Conservation (phyloP, 1,139 yeast species). For the Magnusiomyces sp. region DNA sequence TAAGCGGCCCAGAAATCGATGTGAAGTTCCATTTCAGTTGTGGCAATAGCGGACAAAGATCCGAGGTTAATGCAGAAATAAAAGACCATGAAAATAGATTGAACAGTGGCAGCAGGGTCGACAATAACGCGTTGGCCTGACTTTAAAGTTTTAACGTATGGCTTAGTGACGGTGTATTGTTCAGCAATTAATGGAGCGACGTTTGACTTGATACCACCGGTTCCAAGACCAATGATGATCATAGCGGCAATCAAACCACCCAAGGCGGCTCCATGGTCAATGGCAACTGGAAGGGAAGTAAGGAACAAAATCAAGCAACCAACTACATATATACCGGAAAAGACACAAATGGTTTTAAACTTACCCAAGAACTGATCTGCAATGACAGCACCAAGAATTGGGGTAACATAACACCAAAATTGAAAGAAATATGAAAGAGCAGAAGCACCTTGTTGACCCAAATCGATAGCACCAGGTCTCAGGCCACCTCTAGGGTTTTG, state of each 20-base stretch:
- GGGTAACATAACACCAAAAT: slow-evolving; percentile 78
- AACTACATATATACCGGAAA: slow-evolving; percentile 49
- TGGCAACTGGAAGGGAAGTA: slow-evolving; percentile 61
- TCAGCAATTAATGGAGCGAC: slow-evolving; percentile 75
- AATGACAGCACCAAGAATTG: slow-evolving; percentile 66
- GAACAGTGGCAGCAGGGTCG: slow-evolving; percentile 63
- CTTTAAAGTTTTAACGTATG: slow-evolving; percentile 50
- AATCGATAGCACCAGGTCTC: slow-evolving; percentile 51
- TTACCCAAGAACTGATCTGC: slow-evolving; percentile 73
- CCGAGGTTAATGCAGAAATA: slow-evolving; percentile 79
- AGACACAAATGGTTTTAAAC: slow-evolving; percentile 56
- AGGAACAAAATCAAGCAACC: slow-evolving; percentile 59
- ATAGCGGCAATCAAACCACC: slow-evolving; percentile 52
- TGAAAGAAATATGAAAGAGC: slow-evolving; percentile 50
- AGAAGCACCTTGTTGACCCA: slow-evolving; percentile 59
- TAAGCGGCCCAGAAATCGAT: slow-evolving; percentile 76
- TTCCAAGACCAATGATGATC: slow-evolving; percentile 38
- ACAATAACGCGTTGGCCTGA: slow-evolving; percentile 61
- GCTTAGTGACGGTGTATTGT: slow-evolving; percentile 52
- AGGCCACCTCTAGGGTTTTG: slow-evolving; percentile 36
- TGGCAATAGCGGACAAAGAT: slow-evolving; percentile 67
- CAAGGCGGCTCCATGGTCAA: slow-evolving; percentile 39
- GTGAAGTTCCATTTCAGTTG: slow-evolving; percentile 61
- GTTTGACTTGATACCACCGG: slow-evolving; percentile 56
- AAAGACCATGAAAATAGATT: slow-evolving; percentile 67